Evolutionary conservation across 306 rosid genomes (phyloP), one percentile per base, ranked within the genome.

Genomic region (Fragaria nilgerrensis): DNA sequence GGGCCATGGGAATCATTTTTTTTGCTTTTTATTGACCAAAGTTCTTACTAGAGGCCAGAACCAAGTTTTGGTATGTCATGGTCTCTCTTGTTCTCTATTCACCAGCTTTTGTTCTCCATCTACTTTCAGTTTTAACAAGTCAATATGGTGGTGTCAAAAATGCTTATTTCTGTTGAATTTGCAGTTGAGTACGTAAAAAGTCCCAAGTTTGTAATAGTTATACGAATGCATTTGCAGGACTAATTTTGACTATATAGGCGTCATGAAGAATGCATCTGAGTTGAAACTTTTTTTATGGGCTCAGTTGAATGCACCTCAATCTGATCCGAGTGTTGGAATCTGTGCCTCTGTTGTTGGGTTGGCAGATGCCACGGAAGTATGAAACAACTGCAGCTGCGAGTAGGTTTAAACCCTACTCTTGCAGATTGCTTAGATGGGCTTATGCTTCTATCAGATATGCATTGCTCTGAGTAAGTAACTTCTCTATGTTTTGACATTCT

Each of bases 341-440:
- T 6, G 1, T 52, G 58, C 58, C 58, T 17, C 22, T 6, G 58
- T 50, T 17, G 58, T 19, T 52, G 10, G 10, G 58, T 52, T 55
- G 4, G 27, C 27, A 20, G 61, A n/a, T 55, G 61, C 22, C 9
- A 92, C 90, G 98, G 97, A 94, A 71, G 76, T 49, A 20, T 45
- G 45, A 94, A 86, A 79, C 97, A 94, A 73, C 80, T 89, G 80
- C 88, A 88, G 79, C 96, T 76, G 70, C 85, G 79, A 39, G 79
- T 92, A 68, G 94, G 97, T 59, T 12, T 94, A 74, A 94, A 92
- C 96, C 98, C 71, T 27, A 86, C 86, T 70, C 85, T 94, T 73
- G 83, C 68, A 43, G 86, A 90, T 84, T 94, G 98, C 87, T 77
- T 92, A 80, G 93, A 94, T 41, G 96, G 98, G 70, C 91, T 90